Conservation (phyloP, 345 rosid genomes). For the Arabidopsis arenosa region DNA sequence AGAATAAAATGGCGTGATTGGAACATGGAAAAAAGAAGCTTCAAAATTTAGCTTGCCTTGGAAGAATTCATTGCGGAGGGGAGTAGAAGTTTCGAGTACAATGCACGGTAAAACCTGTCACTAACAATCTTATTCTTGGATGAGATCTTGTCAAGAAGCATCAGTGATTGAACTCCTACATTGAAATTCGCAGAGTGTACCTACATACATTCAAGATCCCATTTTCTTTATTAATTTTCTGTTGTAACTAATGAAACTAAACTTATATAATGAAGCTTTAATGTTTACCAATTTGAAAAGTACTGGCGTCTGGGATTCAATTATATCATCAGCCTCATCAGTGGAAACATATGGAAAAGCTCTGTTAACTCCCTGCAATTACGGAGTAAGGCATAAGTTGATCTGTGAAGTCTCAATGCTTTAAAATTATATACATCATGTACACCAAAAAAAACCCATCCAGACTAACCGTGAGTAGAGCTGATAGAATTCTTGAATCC, state of each 20-base stretch:
- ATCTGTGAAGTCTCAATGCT: constrained; percentile 10
- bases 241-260: constrained; percentile 7
- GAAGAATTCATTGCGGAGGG: constrained; percentile 94
- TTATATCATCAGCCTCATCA: constrained; percentile 82
- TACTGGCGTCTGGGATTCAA: constrained; percentile 86
- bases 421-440: background rate
- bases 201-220: constrained; percentile 50
- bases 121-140: constrained; percentile 95
- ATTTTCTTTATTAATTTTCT: constrained; percentile 17
- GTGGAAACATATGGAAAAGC: constrained; percentile 96
- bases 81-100: constrained; percentile 90
- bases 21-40: constrained; percentile 11
- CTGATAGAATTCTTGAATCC: constrained; percentile 94
- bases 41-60: constrained; percentile 62
- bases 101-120: constrained; percentile 90
- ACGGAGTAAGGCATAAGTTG: constrained; percentile 25
- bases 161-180: constrained; percentile 88
- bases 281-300: constrained; percentile 81
- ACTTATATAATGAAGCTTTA: constrained; percentile 15
- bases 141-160: constrained; percentile 98
- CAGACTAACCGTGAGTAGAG: constrained; percentile 76
- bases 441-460: background rate
- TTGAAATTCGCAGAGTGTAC: constrained; percentile 94
- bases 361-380: constrained; percentile 87
- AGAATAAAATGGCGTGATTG: background rate